Base-by-base conservation (phyloP, 139 green algal genomes). In the Coccomyxa sp. region DNA sequence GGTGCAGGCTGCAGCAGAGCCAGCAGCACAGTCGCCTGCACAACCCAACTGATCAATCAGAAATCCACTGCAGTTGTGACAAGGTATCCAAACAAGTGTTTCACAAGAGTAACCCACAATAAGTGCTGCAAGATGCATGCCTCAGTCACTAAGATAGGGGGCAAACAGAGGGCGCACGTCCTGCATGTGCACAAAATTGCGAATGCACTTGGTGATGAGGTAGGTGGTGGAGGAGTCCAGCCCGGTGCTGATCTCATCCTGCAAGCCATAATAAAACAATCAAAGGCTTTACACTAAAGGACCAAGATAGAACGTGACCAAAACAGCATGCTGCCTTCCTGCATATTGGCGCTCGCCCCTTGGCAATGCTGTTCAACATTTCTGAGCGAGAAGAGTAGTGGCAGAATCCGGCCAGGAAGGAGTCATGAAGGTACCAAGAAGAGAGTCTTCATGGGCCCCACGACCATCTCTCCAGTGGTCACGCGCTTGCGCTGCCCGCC, bases 401-500 rank as follows among this genome's bases (percentile, higher is more conserved):
- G 4, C 21, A 28, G 63, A 21, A 71, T 71, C 9, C 7, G 9
- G 4, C 7, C 63, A 11, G 63, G 63, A 21, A 71, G 9, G 9
- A 1, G 63, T 71, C 38, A 71, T 71, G 63, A 21, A 3, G 38
- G 9, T 16, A 51, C 90, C 63, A 88, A 71, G 75, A 91, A 88
- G 14, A 92, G 67, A 3, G 90, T 81, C 66, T 68, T 30, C 67
- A 79, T 68, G 57, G 86, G 87, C 18, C 87, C 89, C 27, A 93
- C 90, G 15, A 91, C 38, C 81, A 91, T 85, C 88, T 93, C 87
- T 9, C 82, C 85, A 67, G 58, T 90, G 0, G 91, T 94, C 15
- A 95, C 89, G 3, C 92, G 85, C 79, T 94, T 92, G 66, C 88
- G 86, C 87, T 95, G 86, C 10, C 90, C 92, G 13, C 91, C 91